Base-by-base conservation (phyloP, 108 stramenopile genomes). In the Pelagomonas calceolata region DNA sequence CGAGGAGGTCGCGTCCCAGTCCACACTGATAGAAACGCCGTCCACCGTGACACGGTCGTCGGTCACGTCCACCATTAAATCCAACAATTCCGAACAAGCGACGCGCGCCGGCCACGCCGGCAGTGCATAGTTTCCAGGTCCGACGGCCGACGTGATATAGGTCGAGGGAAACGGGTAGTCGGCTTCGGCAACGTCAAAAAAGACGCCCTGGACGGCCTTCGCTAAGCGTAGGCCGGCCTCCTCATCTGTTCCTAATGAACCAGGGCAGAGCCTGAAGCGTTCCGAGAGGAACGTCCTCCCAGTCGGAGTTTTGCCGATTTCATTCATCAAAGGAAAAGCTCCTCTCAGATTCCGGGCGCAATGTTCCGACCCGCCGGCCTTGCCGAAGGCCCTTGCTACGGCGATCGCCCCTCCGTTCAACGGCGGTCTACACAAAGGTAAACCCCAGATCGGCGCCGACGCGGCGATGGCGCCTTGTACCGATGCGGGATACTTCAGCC, bases 381-480 rank as follows among this genome's bases (percentile, higher is more conserved):
- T 1, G 21, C 21, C 14, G 30, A 65, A 15, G 36, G 63, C 66
- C 29, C 60, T 46, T 26, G 71, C 21, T 36, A 77, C 32, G 10
- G 71, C 67, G 44, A 34, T 31, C 7, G 70, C 71, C 29, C 65
- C 46, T 7, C 66, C 72, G 32, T 77, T 72, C 18, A 77, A 32
- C 0, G 36, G 36, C n/a, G 73, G 73, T 26, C 26, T 18, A 21
- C 34, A 64, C 29, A 66, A 26, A 39, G 76, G 70, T 12, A 88
- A 77, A 36, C 80, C 80, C 46, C 79, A 68, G 10, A 88, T 67
- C 30, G 86, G 88, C 31, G 88, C 86, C 4, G 83, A 84, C 37
- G 66, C 90, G 7, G 95, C 91, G 73, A 96, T 87, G n/a, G 90
- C 89, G 18, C 93, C 95, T 51, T 76, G 80, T 5, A 89, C 80